Base-by-base conservation (phyloP, 2,329 filamentous ascomycete species). In the Cercospora sesami region DNA sequence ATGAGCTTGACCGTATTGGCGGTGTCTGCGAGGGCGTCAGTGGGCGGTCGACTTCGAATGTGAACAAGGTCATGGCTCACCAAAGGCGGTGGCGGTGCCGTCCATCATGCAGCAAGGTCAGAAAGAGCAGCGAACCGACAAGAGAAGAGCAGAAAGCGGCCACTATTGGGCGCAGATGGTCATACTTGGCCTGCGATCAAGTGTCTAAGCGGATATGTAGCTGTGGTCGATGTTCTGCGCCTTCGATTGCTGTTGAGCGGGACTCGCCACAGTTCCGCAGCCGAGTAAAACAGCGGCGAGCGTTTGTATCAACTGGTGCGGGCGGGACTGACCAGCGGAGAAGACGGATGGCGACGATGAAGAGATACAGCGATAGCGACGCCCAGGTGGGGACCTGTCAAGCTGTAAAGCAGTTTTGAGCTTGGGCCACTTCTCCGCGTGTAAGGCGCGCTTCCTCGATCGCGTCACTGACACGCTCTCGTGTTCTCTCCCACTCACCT, bases 1-100 rank as follows among this genome's bases (percentile, higher is more conserved):
- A 97, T 89, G 69, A 97, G 87, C 78, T 90, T 86, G 81, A 83
- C 84, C 69, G 90, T 89, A 80, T 96, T 96, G 79, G 96, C 92
- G 77, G 95, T 87, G 86, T 97, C 94, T 96, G 77, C 26, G 23
- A 45, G 48, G 7, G 26, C n/a, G 63, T 70, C 30, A 71, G 64
- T 61, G 48, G 48, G 18, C 55, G 18, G 42, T 12, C 23, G n/a
- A 14, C 7, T 33, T 36, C 21, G n/a, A n/a, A 9, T 10, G 53
- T 45, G 7, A 3, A 30, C 48, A 16, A 31, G 51, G 26, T 31
- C 8, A 23, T 31, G 33, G 23, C 61, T 64, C 48, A 64, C 62
- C 62, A 64, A 64, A 64, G 53, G 62, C 62, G 62, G 51, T 33
- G 30, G 62, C 51, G 18, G 33, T 64, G 30, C n/a, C n/a, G 23